Evolutionary conservation across 2,329 filamentous ascomycete species (phyloP), one percentile per base, ranked within the genome.

Genomic region (Neonectria faginata): DNA sequence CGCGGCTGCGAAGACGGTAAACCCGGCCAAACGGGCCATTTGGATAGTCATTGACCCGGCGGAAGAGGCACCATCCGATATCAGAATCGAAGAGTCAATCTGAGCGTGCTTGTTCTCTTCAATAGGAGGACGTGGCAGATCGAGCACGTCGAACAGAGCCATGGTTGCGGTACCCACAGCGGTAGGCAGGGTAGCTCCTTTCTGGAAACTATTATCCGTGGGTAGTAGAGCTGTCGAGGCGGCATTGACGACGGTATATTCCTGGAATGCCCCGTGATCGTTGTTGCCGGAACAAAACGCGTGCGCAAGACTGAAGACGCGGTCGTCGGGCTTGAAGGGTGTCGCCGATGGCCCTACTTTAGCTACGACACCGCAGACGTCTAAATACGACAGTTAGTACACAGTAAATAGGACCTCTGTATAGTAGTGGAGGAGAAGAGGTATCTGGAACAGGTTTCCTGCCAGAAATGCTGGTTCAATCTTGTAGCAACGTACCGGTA

Each of bases 131-230:
- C 31, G 18, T 10, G 27, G n/a, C 14, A 58, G 20, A 16, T 39
- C 33, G 12, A 58, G 56, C 18, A 27, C 44, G 22, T 58, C 56
- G 33, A 58, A 58, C 20, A 58, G 56, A 20, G 45, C 56, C 45
- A 58, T 42, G 14, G 56, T 11, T 5, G 45, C 56, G 2, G 56
- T 58, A 18, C 44, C 56, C 14, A 31, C 33, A 14, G 56, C 56
- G 1, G 56, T 58, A 5, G 56, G 56, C 8, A 58, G 45, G 2
- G 45, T 51, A 7, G 45, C 29, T 5, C 44, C 56, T n/a, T 58
- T 31, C 5, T 58, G 44, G 18, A 58, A 51, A 22, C 56, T 58
- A 16, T 51, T 50, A 2, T n/a, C 31, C 3, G 27, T 5, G 11
- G 56, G 56, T 3, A 58, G 31, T 5, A 9, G 7, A 25, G 45